phyloP scores from a whole-genome alignment of 192 early-diverging fungal species.

The Spinellus fusiger region DNA sequence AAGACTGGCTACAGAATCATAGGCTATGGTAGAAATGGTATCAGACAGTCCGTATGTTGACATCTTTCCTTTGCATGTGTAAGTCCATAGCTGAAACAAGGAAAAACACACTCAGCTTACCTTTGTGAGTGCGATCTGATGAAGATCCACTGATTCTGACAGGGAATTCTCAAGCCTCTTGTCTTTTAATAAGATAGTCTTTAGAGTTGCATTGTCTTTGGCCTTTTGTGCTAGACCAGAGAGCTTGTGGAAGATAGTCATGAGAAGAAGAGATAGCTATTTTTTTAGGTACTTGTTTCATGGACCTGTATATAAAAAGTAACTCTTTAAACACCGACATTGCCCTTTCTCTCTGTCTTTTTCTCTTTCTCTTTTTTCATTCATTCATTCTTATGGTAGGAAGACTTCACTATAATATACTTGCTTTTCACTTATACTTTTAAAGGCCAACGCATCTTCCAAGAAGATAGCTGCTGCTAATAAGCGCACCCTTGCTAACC shows the following conservation, averaged over 20 bases:
- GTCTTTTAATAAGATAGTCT: constrained; percentile 18
- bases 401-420: no score
- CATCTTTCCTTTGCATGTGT: constrained; percentile 6
- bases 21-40: constrained; percentile 35
- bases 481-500: constrained; percentile 42
- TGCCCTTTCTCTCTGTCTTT: constrained; percentile 3
- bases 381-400: neutral
- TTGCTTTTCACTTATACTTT: neutral
- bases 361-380: constrained; percentile 1
- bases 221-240: constrained; percentile 19
- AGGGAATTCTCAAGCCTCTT: constrained; percentile 25
- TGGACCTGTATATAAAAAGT: neutral
- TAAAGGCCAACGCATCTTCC: constrained; percentile 58
- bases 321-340: neutral
- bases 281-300: neutral
- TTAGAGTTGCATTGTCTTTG: constrained; percentile 21
- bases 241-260: constrained; percentile 31
- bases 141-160: constrained; percentile 1
- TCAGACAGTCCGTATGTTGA: constrained; percentile 37
- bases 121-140: constrained; percentile 1
- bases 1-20: constrained; percentile 46
- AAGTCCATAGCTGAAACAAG: neutral
- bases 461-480: constrained; percentile 58
- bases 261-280: constrained; percentile 1
- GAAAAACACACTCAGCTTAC: neutral